Percentiles rank a stretch among this genome's conserved stretches.
Evolutionary conservation across 257 asterid species (phyloP).

Genomic region (Echites panduratus): DNA sequence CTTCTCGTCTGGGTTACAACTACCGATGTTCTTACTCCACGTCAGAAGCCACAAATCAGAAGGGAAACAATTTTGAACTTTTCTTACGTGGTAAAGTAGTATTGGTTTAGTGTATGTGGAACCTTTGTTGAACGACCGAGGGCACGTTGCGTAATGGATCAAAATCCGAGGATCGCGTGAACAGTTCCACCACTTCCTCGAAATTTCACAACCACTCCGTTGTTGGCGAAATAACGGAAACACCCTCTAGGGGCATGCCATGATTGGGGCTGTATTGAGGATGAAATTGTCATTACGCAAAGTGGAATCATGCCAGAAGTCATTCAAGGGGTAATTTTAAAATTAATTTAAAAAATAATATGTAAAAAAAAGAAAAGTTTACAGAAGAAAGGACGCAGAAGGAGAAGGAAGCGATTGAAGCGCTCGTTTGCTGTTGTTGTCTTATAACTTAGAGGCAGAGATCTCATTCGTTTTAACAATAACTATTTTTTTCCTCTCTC

Average conservation of each 20-base stretch:
- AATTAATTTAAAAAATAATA: no score
- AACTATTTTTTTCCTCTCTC: background rate
- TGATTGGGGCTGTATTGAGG: background rate
- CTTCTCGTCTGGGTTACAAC: background rate
- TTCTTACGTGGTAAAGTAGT: background rate
- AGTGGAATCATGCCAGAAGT: background rate
- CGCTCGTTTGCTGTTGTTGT: constrained; percentile 2
- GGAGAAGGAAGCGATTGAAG: constrained; percentile 11
- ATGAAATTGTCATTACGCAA: background rate
- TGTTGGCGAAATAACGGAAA: background rate
- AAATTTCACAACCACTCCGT: background rate
- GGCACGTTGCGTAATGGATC: background rate
- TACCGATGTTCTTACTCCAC: constrained; percentile 3
- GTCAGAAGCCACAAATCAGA: background rate
- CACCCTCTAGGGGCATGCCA: background rate
- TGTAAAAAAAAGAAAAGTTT: background rate
- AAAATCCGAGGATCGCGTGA: background rate
- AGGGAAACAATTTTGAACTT: background rate
- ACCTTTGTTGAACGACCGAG: background rate
- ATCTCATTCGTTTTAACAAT: background rate
- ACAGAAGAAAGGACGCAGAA: constrained; percentile 15
- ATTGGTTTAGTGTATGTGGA: constrained; percentile 11
- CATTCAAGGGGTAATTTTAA: background rate
- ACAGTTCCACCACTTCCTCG: background rate
- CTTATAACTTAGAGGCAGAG: background rate